Base-by-base conservation (phyloP, 768 basidiomycete genomes). In the Lactarius deliciosus region DNA sequence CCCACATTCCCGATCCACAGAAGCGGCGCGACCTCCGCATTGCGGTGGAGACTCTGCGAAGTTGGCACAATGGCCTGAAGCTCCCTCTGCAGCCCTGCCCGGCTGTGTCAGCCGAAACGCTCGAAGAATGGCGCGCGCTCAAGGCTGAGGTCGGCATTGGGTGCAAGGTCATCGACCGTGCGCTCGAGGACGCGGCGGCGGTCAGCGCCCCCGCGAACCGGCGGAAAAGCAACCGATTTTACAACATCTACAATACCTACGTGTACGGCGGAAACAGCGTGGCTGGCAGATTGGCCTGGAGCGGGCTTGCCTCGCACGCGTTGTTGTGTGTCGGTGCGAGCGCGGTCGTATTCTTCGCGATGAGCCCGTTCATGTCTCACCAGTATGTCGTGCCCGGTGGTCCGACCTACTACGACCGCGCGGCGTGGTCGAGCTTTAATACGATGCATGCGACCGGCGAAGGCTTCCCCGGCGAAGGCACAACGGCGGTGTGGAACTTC, bases 201-300 rank as follows among this genome's bases (percentile, higher is more conserved):
- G 0, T 13, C 2, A 8, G 4, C 22, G 32, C n/a, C 10, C 74
- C 65, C 57, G 65, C 57, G 38, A 64, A 70, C 47, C 72, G 72
- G 36, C 71, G 70, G 61, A 75, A 72, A 62, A 77, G 79, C 57
- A 81, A 80, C 58, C 81, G 86, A 59, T 92, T 93, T 75, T 93
- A 90, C 79, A 93, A 92, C 76, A 90, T 93, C 73, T 92, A 93
- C 76, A 93, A 93, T 76, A 92, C 90, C 30, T 84, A 84, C 65
- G 80, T 84, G 43, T 82, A 83, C 65, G 80, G 81, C 22, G 76
- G 76, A 60, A 78, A 82, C 69, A 79, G 81, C 61, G 79, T 77
- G 28, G 54, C 57, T 4, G 50, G 66, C 25, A 56, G 56, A 18
- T 20, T 69, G 32, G 38, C 54, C 3, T 64, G 62, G 64, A 50